Conservation (phyloP, 1,139 yeast species). For the Yamadazyma aaseri region DNA sequence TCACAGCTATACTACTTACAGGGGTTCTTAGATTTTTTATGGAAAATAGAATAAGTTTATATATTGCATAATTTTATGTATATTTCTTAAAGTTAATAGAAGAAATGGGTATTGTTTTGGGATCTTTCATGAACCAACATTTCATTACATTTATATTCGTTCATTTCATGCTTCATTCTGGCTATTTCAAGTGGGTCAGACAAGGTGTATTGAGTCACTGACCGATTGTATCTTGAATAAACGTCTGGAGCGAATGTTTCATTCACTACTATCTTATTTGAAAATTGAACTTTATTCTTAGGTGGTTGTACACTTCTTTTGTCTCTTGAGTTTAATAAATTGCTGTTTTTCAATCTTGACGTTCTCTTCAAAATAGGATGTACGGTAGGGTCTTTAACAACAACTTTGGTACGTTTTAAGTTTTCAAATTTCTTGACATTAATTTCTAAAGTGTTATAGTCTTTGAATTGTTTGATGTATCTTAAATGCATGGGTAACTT, state of each 20-base stretch:
- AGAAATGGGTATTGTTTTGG: slow-evolving; percentile 52
- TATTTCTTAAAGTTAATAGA: slow-evolving; percentile 25
- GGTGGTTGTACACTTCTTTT: slow-evolving; percentile 18
- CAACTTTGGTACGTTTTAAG: slow-evolving; percentile 10
- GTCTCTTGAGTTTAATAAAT: slow-evolving; percentile 22
- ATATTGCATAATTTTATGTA: too few relatives aligned
- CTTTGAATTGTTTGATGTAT: slow-evolving; percentile 40
- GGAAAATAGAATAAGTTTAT: too few relatives aligned
- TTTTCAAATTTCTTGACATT: slow-evolving; percentile 33
- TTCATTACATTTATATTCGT: slow-evolving; percentile 50
- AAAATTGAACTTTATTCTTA: slow-evolving; percentile 35
- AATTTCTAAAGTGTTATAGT: slow-evolving; percentile 34
- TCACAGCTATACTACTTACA: slow-evolving; percentile 83
- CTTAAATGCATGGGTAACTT: slow-evolving; percentile 38
- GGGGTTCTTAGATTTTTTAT: slow-evolving; percentile 57
- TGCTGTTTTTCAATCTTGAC: slow-evolving; percentile 4
- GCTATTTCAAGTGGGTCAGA: slow-evolving; percentile 46
- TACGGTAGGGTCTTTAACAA: slow-evolving; percentile 5
- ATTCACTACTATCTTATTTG: slow-evolving; percentile 42
- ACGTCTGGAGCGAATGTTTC: slow-evolving; percentile 49
- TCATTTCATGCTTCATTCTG: slow-evolving; percentile 50
- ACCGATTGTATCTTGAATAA: slow-evolving; percentile 53
- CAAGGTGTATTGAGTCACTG: slow-evolving; percentile 50
- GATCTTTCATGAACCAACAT: slow-evolving; percentile 57
- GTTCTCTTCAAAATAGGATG: slow-evolving; percentile 10